Evolutionary conservation across 176 grass and related monocot genomes (phyloP).

Genomic region (Oryza longistaminata): DNA sequence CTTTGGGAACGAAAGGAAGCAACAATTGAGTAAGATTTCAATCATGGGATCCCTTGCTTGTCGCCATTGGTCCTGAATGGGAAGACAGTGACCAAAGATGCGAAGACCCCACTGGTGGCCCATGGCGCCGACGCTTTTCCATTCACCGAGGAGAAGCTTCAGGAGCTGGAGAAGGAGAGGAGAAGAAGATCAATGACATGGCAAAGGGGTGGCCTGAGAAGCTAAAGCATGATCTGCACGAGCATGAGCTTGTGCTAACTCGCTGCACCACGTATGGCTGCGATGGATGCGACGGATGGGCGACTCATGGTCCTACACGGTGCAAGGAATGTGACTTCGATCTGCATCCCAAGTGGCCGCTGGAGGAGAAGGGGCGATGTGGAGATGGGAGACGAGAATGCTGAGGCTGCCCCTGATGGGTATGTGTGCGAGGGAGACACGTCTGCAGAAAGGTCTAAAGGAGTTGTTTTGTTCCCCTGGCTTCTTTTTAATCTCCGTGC

Average conservation of each 20-base stretch:
- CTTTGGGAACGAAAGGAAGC: slow-evolving; percentile 68
- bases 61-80: slow-evolving; percentile 74
- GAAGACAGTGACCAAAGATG: slow-evolving; percentile 59
- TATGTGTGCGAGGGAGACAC: slow-evolving; percentile 57
- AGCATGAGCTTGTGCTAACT: slow-evolving; percentile 67
- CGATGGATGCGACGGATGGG: slow-evolving; percentile 36
- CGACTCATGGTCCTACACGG: slow-evolving; percentile 46
- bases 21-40: slow-evolving; percentile 44
- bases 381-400: slow-evolving; percentile 1
- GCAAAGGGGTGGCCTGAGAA: slow-evolving; percentile 69
- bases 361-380: slow-evolving; percentile 31
- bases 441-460: slow-evolving; percentile 61
- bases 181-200: slow-evolving; percentile 53
- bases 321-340: slow-evolving; percentile 59
- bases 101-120: slow-evolving; percentile 34
- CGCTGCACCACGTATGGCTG: slow-evolving; percentile 36
- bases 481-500: neutral
- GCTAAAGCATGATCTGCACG: slow-evolving; percentile 67
- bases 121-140: slow-evolving; percentile 77
- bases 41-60: slow-evolving; percentile 62
- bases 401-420: slow-evolving; percentile 38
- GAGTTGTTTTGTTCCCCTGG: neutral
- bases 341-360: slow-evolving; percentile 64
- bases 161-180: slow-evolving; percentile 57
- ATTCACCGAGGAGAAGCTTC: slow-evolving; percentile 65